Conservation (phyloP, 306 rosid species). For the Prinsepia uniflora region DNA sequence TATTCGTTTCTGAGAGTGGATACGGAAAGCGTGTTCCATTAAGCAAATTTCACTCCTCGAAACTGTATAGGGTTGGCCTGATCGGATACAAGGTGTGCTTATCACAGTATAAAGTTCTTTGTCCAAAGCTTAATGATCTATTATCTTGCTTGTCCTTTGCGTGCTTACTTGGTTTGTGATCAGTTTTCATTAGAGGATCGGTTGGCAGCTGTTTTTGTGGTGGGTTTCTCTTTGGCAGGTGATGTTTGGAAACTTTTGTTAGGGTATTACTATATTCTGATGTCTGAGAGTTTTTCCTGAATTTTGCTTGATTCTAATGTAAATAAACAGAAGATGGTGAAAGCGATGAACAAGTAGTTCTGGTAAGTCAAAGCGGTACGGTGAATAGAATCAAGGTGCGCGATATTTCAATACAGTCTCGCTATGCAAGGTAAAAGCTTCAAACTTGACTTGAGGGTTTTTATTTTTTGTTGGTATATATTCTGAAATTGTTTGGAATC, state of each 20-base stretch:
- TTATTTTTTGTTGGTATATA: conserved; percentile 9
- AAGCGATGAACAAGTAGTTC: conserved; percentile 98
- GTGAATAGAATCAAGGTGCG: conserved; percentile 95
- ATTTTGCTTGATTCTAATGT: neutral
- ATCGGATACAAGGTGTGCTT: conserved; percentile 84
- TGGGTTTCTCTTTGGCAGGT: conserved; percentile 88
- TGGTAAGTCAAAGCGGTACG: conserved; percentile 95
- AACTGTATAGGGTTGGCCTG: conserved; percentile 84
- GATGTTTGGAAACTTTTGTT: conserved; percentile 8
- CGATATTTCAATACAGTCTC: conserved; percentile 90
- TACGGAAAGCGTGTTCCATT: conserved; percentile 93
- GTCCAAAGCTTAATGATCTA: conserved; percentile 4
- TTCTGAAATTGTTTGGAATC: conserved; percentile 1
- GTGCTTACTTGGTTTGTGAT: conserved; percentile 14
- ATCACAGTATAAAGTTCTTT: neutral
- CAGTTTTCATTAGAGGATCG: conserved; percentile 82
- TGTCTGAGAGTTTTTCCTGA: neutral
- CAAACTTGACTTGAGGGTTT: neutral
- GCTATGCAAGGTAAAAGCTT: conserved; percentile 72
- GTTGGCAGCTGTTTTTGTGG: conserved; percentile 88
- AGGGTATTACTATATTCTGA: neutral
- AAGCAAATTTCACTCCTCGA: conserved; percentile 62
- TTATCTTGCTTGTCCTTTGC: neutral
- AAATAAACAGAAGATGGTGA: conserved; percentile 74
- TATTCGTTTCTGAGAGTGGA: conserved; percentile 94